Conservation (phyloP, 306 rosid genomes). For the Quercus robur region DNA sequence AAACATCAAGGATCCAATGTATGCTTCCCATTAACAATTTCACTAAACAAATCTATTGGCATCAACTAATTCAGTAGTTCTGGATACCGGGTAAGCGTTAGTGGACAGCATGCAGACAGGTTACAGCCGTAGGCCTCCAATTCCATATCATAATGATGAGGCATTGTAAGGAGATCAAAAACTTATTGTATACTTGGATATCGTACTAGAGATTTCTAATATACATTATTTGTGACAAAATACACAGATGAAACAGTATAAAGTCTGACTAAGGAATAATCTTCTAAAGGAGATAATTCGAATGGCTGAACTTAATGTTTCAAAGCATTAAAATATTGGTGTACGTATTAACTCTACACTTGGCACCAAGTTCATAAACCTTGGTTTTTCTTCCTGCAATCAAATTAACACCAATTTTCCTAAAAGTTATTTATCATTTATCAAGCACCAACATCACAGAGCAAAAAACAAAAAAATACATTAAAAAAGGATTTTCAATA, state of each 20-base stretch:
- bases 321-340: not conserved
- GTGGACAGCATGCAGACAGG: not conserved
- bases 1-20: not conserved
- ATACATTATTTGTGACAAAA: not conserved
- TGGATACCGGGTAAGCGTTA: not conserved
- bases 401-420: not conserved
- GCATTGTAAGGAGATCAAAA: not conserved
- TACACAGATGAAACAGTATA: not conserved
- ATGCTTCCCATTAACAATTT: not conserved
- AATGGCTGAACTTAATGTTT: not conserved
- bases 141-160: not conserved
- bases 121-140: not conserved
- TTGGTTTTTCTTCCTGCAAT: not conserved
- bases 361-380: not conserved
- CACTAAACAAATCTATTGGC: not conserved
- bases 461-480: not conserved
- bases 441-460: not conserved
- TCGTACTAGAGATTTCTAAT: not conserved
- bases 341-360: not conserved
- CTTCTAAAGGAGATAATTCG: not conserved
- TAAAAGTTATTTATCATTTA: not conserved
- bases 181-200: not conserved
- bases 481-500: not conserved
- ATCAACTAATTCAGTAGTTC: not conserved
- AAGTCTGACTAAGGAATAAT: not conserved